Conservation (phyloP, 805 yeast species). For the Yarrowia alimentaria region DNA sequence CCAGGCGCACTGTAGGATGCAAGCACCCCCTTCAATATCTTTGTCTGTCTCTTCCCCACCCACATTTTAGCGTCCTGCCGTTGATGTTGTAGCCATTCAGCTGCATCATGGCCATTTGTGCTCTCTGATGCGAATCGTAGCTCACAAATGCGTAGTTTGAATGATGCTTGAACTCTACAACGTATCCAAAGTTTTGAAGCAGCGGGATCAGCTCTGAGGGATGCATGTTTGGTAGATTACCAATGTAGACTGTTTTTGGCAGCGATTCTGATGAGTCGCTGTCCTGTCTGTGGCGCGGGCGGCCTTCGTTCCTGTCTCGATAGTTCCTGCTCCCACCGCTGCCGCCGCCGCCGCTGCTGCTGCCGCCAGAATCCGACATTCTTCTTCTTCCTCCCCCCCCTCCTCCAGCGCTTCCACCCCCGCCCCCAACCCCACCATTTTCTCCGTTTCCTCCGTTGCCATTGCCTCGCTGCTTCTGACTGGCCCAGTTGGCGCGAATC, state of each 20-base stretch:
- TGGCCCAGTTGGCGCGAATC: constrained; percentile 86
- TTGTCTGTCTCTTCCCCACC: constrained; percentile 68
- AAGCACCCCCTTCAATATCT: too few species aligned
- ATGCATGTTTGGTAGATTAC: constrained; percentile 74
- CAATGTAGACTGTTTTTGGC: constrained; percentile 80
- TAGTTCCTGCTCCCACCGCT: neutral
- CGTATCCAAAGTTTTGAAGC: constrained; percentile 75
- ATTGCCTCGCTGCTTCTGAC: constrained; percentile 52
- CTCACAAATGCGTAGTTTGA: constrained; percentile 88
- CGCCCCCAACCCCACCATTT: neutral
- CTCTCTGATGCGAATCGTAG: constrained; percentile 82
- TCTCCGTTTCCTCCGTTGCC: neutral
- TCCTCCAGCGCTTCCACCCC: neutral
- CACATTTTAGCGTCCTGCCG: constrained; percentile 76
- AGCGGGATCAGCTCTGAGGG: constrained; percentile 72
- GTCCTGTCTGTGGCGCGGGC: neutral
- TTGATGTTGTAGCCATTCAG: constrained; percentile 60
- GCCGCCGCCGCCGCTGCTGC: constrained; percentile 1
- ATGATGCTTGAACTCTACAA: constrained; percentile 74
- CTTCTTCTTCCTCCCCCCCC: neutral
- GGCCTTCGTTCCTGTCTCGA: neutral
- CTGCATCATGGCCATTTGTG: constrained; percentile 83
- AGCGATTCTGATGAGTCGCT: too few species aligned
- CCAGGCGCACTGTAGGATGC: too few species aligned
- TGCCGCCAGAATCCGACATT: too few species aligned